A percentile compares a stretch with the other conserved stretches of the same genome.
These are phyloP conservation scores for Articulospora tetracladia DNA, from an alignment of 495 filamentous ascomycete species.

Conservation along the genomic window DNA sequence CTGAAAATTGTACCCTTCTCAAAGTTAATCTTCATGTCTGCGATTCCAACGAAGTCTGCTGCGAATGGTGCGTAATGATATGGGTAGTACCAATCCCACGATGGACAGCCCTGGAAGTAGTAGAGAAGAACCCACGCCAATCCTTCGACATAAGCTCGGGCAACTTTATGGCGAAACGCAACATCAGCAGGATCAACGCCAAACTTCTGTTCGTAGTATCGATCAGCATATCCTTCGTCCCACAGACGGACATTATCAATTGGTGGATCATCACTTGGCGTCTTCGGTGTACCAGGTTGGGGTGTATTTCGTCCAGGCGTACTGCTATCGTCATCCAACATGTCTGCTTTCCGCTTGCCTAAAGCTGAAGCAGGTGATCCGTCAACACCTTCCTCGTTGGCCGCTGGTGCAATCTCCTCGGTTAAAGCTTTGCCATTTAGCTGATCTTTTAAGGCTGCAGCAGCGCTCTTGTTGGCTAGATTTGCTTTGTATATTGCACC, in stretches of 20 bases:
- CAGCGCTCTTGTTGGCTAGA: conserved; percentile 89
- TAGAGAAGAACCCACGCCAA: conserved; percentile 97
- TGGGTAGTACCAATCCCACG: conserved; percentile 98
- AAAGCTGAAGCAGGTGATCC: conserved; percentile 35
- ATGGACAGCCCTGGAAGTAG: conserved; percentile 97
- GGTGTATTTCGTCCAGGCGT: conserved; percentile 56
- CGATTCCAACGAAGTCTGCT: conserved; percentile 85
- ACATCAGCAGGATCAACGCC: conserved; percentile 74
- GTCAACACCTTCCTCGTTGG: conserved; percentile 18
- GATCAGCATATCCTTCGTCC: conserved; percentile 91
- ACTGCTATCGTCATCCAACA: conserved; percentile 52
- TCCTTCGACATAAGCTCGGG: conserved; percentile 89
- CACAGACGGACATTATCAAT: conserved; percentile 85
- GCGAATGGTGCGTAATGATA: conserved; percentile 99
- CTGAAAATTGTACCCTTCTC: conserved; percentile 82
- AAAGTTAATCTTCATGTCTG: conserved; percentile 74
- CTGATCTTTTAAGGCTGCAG: conserved; percentile 80
- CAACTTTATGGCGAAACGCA: conserved; percentile 88
- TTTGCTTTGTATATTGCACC: conserved; percentile 72
- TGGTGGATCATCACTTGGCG: conserved; percentile 53
- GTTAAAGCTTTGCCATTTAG: conserved; percentile 43
- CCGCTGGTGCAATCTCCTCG: conserved; percentile 4
- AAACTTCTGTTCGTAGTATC: conserved; percentile 98
- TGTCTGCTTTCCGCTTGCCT: conserved; percentile 53
- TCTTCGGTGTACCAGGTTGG: conserved; percentile 41